phyloP scores from a whole-genome alignment of 768 basidiomycete genomes.

The Ramaria rubella region DNA sequence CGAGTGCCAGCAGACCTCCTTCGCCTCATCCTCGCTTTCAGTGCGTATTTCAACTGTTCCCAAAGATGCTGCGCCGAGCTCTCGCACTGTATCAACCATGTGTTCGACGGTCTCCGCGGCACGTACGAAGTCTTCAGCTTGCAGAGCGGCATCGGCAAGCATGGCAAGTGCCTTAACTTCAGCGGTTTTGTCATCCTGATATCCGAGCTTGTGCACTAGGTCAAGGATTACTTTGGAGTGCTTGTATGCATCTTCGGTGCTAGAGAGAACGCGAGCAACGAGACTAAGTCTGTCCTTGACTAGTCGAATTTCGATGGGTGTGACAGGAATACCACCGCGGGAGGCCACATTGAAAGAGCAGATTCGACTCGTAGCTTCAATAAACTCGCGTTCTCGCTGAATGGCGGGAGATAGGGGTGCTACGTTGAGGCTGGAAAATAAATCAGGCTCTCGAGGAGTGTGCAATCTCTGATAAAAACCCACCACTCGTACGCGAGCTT shows the following conservation, averaged over 20 bases:
- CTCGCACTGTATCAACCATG: slow-evolving; percentile 61
- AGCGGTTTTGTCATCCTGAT: slow-evolving; percentile 59
- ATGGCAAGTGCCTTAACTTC: slow-evolving; percentile 82
- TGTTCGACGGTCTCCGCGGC: slow-evolving; percentile 66
- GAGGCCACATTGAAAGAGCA: slow-evolving; percentile 86
- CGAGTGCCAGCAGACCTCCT: slow-evolving; percentile 84
- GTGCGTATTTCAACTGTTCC: slow-evolving; percentile 21
- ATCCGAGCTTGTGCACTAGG: slow-evolving; percentile 83
- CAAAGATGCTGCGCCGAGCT: slow-evolving; percentile 32
- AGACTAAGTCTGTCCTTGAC: slow-evolving; percentile 84
- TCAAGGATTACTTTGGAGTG: slow-evolving; percentile 91
- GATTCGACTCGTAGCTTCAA: slow-evolving; percentile 94
- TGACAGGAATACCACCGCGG: slow-evolving; percentile 65
- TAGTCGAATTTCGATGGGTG: slow-evolving; percentile 90
- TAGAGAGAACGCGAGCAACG: slow-evolving; percentile 79
- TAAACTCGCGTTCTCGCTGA: slow-evolving; percentile 76
- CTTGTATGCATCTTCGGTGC: slow-evolving; percentile 81
- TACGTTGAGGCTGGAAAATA: slow-evolving; percentile 58
- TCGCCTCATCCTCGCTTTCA: slow-evolving; percentile 41
- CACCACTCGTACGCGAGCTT: slow-evolving; percentile 96
- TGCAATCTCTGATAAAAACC: slow-evolving; percentile 14
- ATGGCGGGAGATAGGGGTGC: slow-evolving; percentile 58
- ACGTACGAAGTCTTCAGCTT: slow-evolving; percentile 68
- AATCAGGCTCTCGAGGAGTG: slow-evolving; percentile 10
- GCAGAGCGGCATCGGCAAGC: slow-evolving; percentile 83